Conservation (phyloP, 352 stramenopile species). For the Globisporangium mamillatum region DNA sequence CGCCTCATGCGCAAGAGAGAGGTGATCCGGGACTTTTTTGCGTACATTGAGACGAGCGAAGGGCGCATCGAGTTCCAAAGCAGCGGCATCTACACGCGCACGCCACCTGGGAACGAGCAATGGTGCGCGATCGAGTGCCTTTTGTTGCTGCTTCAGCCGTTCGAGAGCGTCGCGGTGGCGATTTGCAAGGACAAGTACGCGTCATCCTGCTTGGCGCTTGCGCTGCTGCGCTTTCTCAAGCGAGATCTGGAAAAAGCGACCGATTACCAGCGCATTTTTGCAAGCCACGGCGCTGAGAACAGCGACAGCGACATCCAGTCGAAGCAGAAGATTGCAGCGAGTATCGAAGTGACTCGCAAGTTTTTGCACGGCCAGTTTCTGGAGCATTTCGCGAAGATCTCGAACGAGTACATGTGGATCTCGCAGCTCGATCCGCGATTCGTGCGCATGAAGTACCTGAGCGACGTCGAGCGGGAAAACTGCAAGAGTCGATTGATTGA, state of each 20-base stretch:
- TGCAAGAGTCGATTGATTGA: constrained; percentile 41
- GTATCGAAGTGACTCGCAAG: constrained; percentile 31
- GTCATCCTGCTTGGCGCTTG: constrained; percentile 33
- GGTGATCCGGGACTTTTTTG: constrained; percentile 46
- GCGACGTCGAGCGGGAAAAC: constrained; percentile 35
- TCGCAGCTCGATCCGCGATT: constrained; percentile 50
- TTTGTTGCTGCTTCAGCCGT: constrained; percentile 38
- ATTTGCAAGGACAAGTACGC: constrained; percentile 46
- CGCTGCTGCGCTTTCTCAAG: constrained; percentile 43
- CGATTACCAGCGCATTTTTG: constrained; percentile 43
- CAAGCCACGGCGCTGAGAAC: constrained; percentile 17
- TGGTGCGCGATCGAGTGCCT: constrained; percentile 45
- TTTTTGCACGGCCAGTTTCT: constrained; percentile 38
- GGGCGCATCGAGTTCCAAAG: constrained; percentile 34
- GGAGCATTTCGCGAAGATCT: constrained; percentile 34
- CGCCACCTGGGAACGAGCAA: constrained; percentile 29
- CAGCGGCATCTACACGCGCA: constrained; percentile 19
- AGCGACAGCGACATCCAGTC: constrained; percentile 13
- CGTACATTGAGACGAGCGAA: constrained; percentile 38
- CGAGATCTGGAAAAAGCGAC: constrained; percentile 43
- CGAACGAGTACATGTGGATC: constrained; percentile 44
- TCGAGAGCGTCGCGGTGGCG: constrained; percentile 42
- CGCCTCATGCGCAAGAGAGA: constrained; percentile 36
- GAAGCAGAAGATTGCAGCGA: constrained; percentile 28
- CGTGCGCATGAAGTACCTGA: constrained; percentile 48